phyloP scores from a whole-genome alignment of 2,329 filamentous ascomycete species.

The Fusarium foetens region DNA sequence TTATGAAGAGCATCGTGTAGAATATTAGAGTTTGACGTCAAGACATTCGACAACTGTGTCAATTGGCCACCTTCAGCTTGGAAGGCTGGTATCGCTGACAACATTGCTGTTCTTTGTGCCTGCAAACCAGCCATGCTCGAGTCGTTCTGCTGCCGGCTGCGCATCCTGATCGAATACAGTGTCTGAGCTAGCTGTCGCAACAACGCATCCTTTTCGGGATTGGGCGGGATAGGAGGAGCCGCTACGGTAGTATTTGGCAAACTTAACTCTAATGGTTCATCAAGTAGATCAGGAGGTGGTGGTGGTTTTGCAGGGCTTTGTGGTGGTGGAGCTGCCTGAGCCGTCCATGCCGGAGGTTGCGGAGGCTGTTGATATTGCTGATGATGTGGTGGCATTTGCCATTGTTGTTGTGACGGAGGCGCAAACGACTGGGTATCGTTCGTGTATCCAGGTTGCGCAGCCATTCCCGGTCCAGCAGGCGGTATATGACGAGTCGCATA shows the following conservation, averaged over 20 bases:
- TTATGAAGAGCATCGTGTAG: slow-evolving; percentile 80
- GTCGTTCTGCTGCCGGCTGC: slow-evolving; percentile 76
- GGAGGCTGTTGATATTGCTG: slow-evolving; percentile 37
- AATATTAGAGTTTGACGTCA: slow-evolving; percentile 81
- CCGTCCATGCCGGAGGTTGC: slow-evolving; percentile 41
- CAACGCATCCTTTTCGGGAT: slow-evolving; percentile 93
- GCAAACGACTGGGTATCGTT: slow-evolving; percentile 32
- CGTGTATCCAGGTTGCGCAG: slow-evolving; percentile 30
- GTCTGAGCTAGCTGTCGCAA: slow-evolving; percentile 78
- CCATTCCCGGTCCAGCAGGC: slow-evolving; percentile 18
- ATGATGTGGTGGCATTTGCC: slow-evolving; percentile 34
- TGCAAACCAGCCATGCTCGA: slow-evolving; percentile 78
- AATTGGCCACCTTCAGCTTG: slow-evolving; percentile 79
- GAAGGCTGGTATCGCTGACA: slow-evolving; percentile 73
- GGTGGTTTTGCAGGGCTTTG: slow-evolving; percentile 41
- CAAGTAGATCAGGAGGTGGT: slow-evolving; percentile 63
- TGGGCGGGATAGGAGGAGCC: slow-evolving; percentile 89
- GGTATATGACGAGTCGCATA: slow-evolving; percentile 33
- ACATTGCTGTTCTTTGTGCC: slow-evolving; percentile 82
- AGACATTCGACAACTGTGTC: slow-evolving; percentile 73
- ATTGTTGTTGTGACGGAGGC: slow-evolving; percentile 38
- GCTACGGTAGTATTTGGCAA: slow-evolving; percentile 64
- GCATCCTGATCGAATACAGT: slow-evolving; percentile 74
- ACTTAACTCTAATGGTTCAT: slow-evolving; percentile 64
- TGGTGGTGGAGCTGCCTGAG: slow-evolving; percentile 37